Conservation (phyloP, 2,329 filamentous ascomycete species). For the Fusarium scirpi region DNA sequence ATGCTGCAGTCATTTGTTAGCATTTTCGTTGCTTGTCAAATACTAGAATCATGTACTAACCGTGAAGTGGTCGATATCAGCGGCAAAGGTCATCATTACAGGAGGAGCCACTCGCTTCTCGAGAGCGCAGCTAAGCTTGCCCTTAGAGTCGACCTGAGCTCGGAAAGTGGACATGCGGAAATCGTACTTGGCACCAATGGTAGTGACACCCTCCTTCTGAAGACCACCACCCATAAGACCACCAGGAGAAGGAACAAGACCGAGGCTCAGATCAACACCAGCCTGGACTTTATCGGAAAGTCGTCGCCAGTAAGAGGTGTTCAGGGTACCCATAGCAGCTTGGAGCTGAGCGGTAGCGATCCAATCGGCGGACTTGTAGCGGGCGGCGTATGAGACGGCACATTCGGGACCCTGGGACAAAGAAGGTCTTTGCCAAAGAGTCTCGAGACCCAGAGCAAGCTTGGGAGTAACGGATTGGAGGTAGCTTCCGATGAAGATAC, state of each 20-base stretch:
- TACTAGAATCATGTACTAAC: constrained; percentile 67
- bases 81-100: constrained; percentile 93
- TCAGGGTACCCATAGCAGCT: constrained; percentile 83
- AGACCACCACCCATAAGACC: constrained; percentile 80
- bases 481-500: constrained; percentile 96
- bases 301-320: constrained; percentile 92
- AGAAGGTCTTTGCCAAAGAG: constrained; percentile 90
- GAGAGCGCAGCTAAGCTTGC: constrained; percentile 90
- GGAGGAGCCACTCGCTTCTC: constrained; percentile 96
- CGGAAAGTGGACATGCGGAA: constrained; percentile 96
- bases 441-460: constrained; percentile 89
- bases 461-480: constrained; percentile 91
- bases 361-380: constrained; percentile 94
- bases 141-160: constrained; percentile 94
- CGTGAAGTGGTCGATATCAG: constrained; percentile 95
- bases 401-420: constrained; percentile 91
- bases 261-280: constrained; percentile 92
- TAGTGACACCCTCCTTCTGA: constrained; percentile 89
- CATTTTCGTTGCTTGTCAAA: not conserved
- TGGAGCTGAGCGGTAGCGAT: constrained; percentile 91
- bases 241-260: constrained; percentile 75
- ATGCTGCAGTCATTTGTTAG: constrained; percentile 71
- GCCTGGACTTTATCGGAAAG: constrained; percentile 96
- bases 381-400: constrained; percentile 87
- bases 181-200: constrained; percentile 96